Evolutionary conservation across 352 stramenopile species (phyloP), one percentile per base, ranked within the genome.

Genomic region (Globisporangium middletonii): DNA sequence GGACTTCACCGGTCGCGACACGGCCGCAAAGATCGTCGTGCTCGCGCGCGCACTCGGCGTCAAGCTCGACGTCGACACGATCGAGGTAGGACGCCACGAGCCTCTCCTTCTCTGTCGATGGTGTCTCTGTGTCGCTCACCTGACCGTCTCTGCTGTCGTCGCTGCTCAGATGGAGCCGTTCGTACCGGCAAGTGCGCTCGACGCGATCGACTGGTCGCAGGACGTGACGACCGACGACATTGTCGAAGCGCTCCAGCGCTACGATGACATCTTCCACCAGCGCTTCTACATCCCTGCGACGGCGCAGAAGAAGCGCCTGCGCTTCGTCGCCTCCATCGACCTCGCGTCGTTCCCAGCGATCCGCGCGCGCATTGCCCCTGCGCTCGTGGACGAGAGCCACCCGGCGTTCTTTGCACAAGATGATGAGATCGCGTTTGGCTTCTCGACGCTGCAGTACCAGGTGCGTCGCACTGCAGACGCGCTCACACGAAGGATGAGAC

Each of bases 341-440:
- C 51, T 89, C 23, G 54, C 69, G 19, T 66, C 60, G 35, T 86
- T 88, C 55, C 72, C 71, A 15, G 62, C 38, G 0, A 79, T 93
- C 49, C 26, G 58, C 9, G 77, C 80, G 27, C 71, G 69, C 51
- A 76, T 89, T 35, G 70, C 68, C 37, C 79, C 78, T 2, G 47
- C 72, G 45, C 66, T 89, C 15, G 64, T 91, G 43, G 75, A 72
- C 50, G 80, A 92, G 30, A 68, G 74, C 50, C 80, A 92, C 55
- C 68, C 78, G 4, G 71, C 71, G 1, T 92, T 71, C 53, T 77
- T 71, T 51, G 79, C 71, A 37, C 72, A 83, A 56, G 73, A 86
- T 62, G 75, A 90, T 51, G 83, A 92, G 58, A 89, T 92, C 55
- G 68, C 79, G 3, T 81, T 91, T 26, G 77, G 78, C 6, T 79